Evolutionary conservation across 2,329 filamentous ascomycete genomes (phyloP).

Genomic region (Diaporthe velutina): DNA sequence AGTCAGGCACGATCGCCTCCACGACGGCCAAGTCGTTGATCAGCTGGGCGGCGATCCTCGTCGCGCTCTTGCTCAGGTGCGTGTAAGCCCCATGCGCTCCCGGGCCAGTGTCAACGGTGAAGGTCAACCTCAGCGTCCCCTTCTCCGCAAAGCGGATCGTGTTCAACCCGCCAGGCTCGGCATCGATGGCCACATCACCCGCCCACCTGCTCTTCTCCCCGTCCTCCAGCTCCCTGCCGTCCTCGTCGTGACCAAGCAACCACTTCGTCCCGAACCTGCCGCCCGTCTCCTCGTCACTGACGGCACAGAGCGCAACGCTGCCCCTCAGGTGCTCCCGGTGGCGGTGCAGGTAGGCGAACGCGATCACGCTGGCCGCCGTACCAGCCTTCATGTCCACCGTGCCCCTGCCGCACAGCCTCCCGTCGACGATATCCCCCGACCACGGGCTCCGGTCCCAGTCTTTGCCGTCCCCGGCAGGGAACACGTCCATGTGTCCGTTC

Average conservation of each 20-base stretch:
- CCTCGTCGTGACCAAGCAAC: slow-evolving; percentile 49
- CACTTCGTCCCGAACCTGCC: slow-evolving; percentile 52
- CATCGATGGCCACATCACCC: slow-evolving; percentile 54
- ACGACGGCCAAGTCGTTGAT: slow-evolving; percentile 30
- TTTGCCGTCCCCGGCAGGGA: slow-evolving; percentile 50
- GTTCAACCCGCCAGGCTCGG: slow-evolving; percentile 51
- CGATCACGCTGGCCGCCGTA: slow-evolving; percentile 54
- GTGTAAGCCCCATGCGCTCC: slow-evolving; percentile 55
- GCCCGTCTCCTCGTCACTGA: slow-evolving; percentile 56
- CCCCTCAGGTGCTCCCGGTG: slow-evolving; percentile 42
- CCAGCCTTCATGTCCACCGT: slow-evolving; percentile 60
- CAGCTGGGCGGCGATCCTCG: slow-evolving; percentile 47
- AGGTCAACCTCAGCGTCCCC: slow-evolving; percentile 55
- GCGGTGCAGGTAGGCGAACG: slow-evolving; percentile 49
- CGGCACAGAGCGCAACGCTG: slow-evolving; percentile 48
- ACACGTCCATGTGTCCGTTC: slow-evolving; percentile 58
- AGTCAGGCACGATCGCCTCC: slow-evolving; percentile 30
- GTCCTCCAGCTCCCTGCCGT: slow-evolving; percentile 47
- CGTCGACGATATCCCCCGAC: slow-evolving; percentile 50
- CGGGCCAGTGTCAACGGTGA: slow-evolving; percentile 47
- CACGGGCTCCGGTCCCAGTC: slow-evolving; percentile 53
- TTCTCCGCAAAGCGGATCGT: slow-evolving; percentile 58
- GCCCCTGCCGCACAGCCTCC: slow-evolving; percentile 52
- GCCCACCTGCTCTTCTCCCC: slow-evolving; percentile 49
- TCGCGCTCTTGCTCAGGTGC: slow-evolving; percentile 54